Base-by-base conservation (phyloP, 768 basidiomycete species). In the Vararia minispora region DNA sequence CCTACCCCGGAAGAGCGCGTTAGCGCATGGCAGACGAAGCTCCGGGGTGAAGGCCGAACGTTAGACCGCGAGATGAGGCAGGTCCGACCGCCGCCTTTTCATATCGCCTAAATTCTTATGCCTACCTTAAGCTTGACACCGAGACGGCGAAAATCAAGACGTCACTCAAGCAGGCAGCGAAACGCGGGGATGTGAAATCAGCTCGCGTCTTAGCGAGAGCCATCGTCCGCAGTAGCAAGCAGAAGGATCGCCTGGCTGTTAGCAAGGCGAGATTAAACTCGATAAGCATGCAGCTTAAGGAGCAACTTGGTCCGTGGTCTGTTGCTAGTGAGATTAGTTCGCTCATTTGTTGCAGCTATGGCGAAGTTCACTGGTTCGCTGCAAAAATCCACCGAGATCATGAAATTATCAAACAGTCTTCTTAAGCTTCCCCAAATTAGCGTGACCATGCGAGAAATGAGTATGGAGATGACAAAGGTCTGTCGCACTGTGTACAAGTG, bases 401-500 rank as follows among this genome's bases (percentile, higher is more conserved):
- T 99, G 92, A 98, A 85, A 62, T 69, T 92, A 28, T 92, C 91
- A n/a, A 98, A 94, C 62, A 64, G 81, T 20, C 71, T 98, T 33
- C 66, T 98, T 47, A 91, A 79, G 52, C 69, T 99, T 12, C 95
- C 95, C 13, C 90, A 98, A 57, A 76, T 98, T 33, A 84, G 81
- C 59, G 80, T 77, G 45, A 74, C 76, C 1, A 99, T 99, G 95
- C 75, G 90, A 25, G 85, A 95, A 53, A 92, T 99, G 90, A 89
- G 84, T 50, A 89, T 92, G 82, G 95, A 99, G 61, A 97, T 98
- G 95, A 98, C 87, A 45, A 98, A 98, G 75, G 94, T 83, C 40
- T 12, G 16, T n/a, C n/a, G n/a, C n/a, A n/a, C n/a, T n/a, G n/a
- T n/a, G n/a, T n/a, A n/a, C n/a, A n/a, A n/a, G n/a, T n/a, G n/a